Base-by-base conservation (phyloP, 345 rosid species). In the Bretschneidera sinensis region DNA sequence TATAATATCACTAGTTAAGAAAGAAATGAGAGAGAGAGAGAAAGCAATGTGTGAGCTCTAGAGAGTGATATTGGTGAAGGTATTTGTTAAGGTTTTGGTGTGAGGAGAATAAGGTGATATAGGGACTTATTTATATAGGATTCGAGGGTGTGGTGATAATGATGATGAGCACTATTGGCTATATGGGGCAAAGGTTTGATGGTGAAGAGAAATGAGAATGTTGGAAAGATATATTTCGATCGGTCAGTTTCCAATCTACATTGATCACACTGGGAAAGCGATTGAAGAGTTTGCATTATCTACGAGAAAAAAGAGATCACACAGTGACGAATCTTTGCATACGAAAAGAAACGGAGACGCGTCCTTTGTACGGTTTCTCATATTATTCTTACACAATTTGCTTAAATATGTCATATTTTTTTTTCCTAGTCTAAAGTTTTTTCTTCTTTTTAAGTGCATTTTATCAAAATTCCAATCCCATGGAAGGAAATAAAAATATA, bases 321-420 rank as follows among this genome's bases (percentile, higher is more conserved):
- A 28, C 68, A 24, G 54, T 54, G 31, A 33, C 57, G 81, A 78
- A 68, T 74, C 52, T 76, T 64, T 64, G 22, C 28, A 64, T 78
- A 76, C 74, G 77, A 76, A 68, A 62, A 47, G 3, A 2, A 14
- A 35, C 8, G n/a, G 21, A 45, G 63, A 62, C 18, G 33, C 54
- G 22, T 58, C 64, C 62, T 51, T 62, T 61, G 67, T 71, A 74
- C 81, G 74, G 70, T 49, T 54, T 11, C 70, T 10, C 24, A 20
- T 24, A 28, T 28, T 28, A 28, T 28, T 28, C 3, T 28, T 8
- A 28, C 33, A 28, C 33, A 28, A 3, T 8, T 28, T n/a, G n/a
- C n/a, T n/a, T n/a, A n/a, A n/a, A n/a, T n/a, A n/a, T n/a, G n/a
- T n/a, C n/a, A n/a, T n/a, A n/a, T n/a, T n/a, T n/a, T n/a, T n/a